Evolutionary conservation across 192 early-diverging fungal genomes (phyloP).

Genomic region (Coemansia biformis): DNA sequence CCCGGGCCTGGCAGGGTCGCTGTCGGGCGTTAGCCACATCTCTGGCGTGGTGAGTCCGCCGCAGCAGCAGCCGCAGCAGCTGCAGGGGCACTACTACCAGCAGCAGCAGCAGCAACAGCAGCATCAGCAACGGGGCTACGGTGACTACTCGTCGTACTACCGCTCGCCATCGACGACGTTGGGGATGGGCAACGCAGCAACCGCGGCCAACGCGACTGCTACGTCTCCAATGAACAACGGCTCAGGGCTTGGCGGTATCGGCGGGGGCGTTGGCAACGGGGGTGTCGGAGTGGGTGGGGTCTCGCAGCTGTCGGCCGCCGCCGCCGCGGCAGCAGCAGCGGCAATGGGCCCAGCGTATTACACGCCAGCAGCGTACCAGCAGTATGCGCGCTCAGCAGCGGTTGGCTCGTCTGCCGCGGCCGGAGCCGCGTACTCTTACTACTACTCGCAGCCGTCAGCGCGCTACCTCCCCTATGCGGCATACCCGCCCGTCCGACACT

Average conservation of each 20-base stretch:
- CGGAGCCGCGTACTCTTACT: slow-evolving; percentile 26
- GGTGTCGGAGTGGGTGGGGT: background rate
- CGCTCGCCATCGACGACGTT: slow-evolving; percentile 39
- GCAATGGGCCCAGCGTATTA: slow-evolving; percentile 41
- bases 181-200: slow-evolving; percentile 10
- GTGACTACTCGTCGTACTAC: slow-evolving; percentile 45
- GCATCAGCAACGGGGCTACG: slow-evolving; percentile 32
- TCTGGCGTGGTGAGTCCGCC: slow-evolving; percentile 7
- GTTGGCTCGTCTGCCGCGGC: slow-evolving; percentile 2
- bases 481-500: slow-evolving; percentile 47
- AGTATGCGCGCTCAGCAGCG: slow-evolving; percentile 33
- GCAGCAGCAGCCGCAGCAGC: slow-evolving; percentile 16
- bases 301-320: slow-evolving; percentile 24
- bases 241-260: slow-evolving; percentile 10
- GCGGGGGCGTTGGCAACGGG: background rate
- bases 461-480: slow-evolving; percentile 47
- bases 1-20: slow-evolving; percentile 2
- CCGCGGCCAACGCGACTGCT: slow-evolving; percentile 4
- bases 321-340: slow-evolving; percentile 31
- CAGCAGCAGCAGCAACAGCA: slow-evolving; percentile 15
- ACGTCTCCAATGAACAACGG: slow-evolving; percentile 24
- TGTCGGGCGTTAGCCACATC: slow-evolving; percentile 8
- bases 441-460: slow-evolving; percentile 37
- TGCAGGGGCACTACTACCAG: slow-evolving; percentile 15
- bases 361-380: slow-evolving; percentile 37